These are phyloP conservation scores for Melastoma malabathricum DNA, from an alignment of 345 rosid genomes.

Conservation along the genomic window DNA sequence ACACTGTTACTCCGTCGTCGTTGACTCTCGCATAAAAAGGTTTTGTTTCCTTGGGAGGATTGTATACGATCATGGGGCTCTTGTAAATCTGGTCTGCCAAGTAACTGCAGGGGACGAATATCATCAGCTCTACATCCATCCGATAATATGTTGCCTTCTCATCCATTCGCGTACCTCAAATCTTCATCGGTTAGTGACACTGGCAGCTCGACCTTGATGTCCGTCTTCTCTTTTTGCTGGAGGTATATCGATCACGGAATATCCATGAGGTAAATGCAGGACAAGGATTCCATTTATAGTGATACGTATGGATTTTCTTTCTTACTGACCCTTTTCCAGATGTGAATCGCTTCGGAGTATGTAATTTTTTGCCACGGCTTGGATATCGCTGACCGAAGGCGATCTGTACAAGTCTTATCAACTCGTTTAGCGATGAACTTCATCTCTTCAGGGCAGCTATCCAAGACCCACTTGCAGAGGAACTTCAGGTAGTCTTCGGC, in stretches of 20 bases:
- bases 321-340: slow-evolving; percentile 37
- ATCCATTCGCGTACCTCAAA: slow-evolving; percentile 36
- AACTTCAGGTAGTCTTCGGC: slow-evolving; percentile 59
- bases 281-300: background rate
- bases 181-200: slow-evolving; percentile 52
- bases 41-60: slow-evolving; percentile 48
- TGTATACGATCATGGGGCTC: slow-evolving; percentile 44
- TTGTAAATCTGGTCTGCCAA: slow-evolving; percentile 60
- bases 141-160: background rate
- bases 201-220: slow-evolving; percentile 51
- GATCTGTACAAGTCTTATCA: slow-evolving; percentile 32
- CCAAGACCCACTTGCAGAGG: slow-evolving; percentile 61
- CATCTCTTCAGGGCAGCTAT: slow-evolving; percentile 53
- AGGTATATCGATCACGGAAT: background rate
- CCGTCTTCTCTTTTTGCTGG: slow-evolving; percentile 37
- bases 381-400: slow-evolving; percentile 36
- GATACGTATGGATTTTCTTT: background rate
- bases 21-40: slow-evolving; percentile 61
- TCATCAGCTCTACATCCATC: background rate
- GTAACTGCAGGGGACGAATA: slow-evolving; percentile 32
- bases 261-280: background rate
- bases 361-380: slow-evolving; percentile 36
- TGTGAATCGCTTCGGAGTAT: slow-evolving; percentile 45
- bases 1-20: slow-evolving; percentile 64
- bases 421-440: slow-evolving; percentile 45